phyloP scores from a whole-genome alignment of 495 filamentous ascomycete species.

The Penicillium maclennaniae region DNA sequence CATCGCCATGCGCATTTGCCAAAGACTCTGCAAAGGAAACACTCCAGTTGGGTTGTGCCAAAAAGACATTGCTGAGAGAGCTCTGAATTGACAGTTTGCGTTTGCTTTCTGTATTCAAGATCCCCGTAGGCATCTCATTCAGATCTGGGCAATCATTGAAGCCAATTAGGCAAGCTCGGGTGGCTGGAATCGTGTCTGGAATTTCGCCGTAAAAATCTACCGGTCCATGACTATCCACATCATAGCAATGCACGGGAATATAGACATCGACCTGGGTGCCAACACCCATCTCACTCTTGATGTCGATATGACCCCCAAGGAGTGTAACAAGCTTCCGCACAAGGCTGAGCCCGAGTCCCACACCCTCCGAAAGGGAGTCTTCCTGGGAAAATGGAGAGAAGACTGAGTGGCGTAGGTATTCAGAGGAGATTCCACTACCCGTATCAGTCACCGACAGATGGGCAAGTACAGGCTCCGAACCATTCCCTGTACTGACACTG shows the following conservation, averaged over 20 bases:
- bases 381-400: conserved; percentile 46
- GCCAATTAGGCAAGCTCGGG: conserved; percentile 13
- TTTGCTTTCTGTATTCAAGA: conserved; percentile 15
- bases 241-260: too few relatives aligned
- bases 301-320: conserved; percentile 36
- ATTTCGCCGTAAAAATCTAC: too few relatives aligned
- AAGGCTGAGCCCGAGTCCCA: conserved; percentile 37
- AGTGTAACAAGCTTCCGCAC: conserved; percentile 37
- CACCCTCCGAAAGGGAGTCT: conserved; percentile 38
- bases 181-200: too few relatives aligned
- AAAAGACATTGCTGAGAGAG: conserved; percentile 11
- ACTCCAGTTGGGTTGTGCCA: conserved; percentile 6
- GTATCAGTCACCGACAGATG: conserved; percentile 57
- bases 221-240: too few relatives aligned
- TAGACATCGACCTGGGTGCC: conserved; percentile 20
- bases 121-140: conserved; percentile 20
- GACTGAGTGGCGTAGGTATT: conserved; percentile 37
- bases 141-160: conserved; percentile 18
- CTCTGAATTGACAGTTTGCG: conserved; percentile 20
- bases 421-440: conserved; percentile 52
- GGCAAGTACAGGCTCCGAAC: conserved; percentile 17
- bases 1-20: too few relatives aligned
- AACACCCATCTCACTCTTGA: conserved; percentile 32
- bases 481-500: conserved; percentile 23
- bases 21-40: not conserved